These are phyloP conservation scores for Diaporthe sp. DNA, from an alignment of 2,329 filamentous ascomycete genomes.

Conservation along the genomic window DNA sequence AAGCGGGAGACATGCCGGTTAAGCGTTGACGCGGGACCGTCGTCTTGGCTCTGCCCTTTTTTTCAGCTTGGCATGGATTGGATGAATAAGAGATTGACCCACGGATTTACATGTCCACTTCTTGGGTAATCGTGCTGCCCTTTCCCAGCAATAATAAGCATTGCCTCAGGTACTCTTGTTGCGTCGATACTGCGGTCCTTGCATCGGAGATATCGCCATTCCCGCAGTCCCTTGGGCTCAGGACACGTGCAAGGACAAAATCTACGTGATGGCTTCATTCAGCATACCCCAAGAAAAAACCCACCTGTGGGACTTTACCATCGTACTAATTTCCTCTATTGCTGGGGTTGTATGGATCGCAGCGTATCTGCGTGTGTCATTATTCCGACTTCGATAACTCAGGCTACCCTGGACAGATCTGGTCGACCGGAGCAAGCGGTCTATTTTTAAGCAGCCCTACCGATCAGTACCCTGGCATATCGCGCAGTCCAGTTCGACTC, in stretches of 20 bases:
- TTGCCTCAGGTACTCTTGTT: not conserved
- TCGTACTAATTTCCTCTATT: not conserved
- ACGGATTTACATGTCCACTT: not conserved
- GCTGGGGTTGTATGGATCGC: not conserved
- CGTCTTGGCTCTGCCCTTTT: not conserved
- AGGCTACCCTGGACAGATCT: conserved; percentile 16
- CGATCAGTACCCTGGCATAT: not conserved
- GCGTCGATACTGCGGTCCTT: not conserved
- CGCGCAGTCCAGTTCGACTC: not conserved
- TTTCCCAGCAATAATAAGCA: not conserved
- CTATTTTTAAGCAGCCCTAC: conserved; percentile 16
- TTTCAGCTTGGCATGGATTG: conserved; percentile 28
- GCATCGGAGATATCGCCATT: not conserved
- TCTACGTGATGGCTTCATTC: not conserved
- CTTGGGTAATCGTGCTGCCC: not conserved
- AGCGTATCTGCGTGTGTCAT: conserved; percentile 14
- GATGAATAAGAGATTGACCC: not conserved
- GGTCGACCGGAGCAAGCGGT: not conserved
- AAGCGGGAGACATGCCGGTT: not conserved
- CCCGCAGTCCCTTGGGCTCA: not conserved
- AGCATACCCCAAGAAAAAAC: not conserved
- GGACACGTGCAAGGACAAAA: not conserved
- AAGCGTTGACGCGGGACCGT: conserved; percentile 9
- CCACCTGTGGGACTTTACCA: not conserved
- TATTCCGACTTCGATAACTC: not conserved